phyloP scores from a whole-genome alignment of 345 rosid genomes.

The Acer negundo region DNA sequence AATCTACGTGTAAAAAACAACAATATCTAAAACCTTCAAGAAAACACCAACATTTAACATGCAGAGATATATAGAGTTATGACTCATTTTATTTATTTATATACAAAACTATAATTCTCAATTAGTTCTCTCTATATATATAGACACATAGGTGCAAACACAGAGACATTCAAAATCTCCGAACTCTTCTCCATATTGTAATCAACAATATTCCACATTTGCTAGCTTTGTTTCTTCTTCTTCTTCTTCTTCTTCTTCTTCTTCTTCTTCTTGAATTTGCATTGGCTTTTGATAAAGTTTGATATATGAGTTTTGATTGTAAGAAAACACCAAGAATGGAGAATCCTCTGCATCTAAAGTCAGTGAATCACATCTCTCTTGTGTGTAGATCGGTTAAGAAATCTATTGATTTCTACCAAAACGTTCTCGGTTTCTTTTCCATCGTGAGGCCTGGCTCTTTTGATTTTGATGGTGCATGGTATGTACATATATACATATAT shows the following conservation, averaged over 20 bases:
- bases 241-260: background rate
- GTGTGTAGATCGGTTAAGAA: conserved; percentile 63
- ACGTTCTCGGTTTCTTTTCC: conserved; percentile 72
- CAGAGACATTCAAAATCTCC: background rate
- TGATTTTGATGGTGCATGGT: conserved; percentile 84
- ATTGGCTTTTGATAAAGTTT: background rate
- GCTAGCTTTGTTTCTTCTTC: background rate
- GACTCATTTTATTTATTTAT: background rate
- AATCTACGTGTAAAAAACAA: conserved; percentile 16
- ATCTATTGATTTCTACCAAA: conserved; percentile 63
- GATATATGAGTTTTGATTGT: too few relatives aligned
- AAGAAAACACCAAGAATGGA: conserved; percentile 1
- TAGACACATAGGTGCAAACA: background rate
- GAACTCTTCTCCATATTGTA: background rate
- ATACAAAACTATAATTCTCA: background rate
- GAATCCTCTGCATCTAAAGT: conserved; percentile 66
- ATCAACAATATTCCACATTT: background rate
- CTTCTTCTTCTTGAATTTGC: background rate
- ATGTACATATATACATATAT: background rate
- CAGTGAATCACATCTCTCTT: conserved; percentile 73
- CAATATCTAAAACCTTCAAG: background rate
- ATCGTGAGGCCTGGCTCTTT: conserved; percentile 67
- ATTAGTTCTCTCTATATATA: background rate
- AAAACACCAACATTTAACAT: background rate
- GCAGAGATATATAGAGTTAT: background rate